Percentiles rank a stretch among this genome's conserved stretches.
Conservation (phyloP, 345 rosid genomes). For the Eucalyptus guilfoylei region DNA sequence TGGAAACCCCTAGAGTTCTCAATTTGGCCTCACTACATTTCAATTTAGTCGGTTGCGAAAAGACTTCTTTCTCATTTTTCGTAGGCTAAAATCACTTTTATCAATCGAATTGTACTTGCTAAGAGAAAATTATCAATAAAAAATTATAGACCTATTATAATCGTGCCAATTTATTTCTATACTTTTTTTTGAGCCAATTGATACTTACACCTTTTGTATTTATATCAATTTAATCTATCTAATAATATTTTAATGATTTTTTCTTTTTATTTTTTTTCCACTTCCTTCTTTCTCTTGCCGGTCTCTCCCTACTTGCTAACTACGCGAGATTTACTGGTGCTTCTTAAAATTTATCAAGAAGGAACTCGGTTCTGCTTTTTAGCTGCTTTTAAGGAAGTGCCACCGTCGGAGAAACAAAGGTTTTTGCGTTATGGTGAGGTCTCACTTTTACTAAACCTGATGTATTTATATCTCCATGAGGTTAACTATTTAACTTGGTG, state of each 20-base stretch:
- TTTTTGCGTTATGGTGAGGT: background rate
- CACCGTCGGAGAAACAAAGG: background rate
- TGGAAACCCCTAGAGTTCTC: too few species aligned
- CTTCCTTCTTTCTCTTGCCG: background rate
- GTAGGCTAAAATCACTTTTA: background rate
- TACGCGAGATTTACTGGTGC: background rate
- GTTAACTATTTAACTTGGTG: background rate
- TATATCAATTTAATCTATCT: too few species aligned
- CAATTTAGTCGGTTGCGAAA: background rate
- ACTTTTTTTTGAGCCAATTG: too few species aligned
- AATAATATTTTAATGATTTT: too few species aligned
- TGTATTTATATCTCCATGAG: background rate
- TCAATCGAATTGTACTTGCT: background rate
- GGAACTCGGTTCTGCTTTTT: background rate
- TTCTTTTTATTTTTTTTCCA: too few species aligned
- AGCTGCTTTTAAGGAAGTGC: background rate
- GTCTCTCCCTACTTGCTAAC: background rate
- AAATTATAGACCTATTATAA: too few species aligned
- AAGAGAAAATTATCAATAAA: background rate
- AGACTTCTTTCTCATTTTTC: background rate
- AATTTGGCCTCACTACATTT: background rate
- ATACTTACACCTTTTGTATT: too few species aligned
- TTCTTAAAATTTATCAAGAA: background rate
- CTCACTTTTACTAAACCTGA: background rate
- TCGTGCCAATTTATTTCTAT: background rate